phyloP scores from a whole-genome alignment of 345 rosid species.

The Gossypium arboreum region DNA sequence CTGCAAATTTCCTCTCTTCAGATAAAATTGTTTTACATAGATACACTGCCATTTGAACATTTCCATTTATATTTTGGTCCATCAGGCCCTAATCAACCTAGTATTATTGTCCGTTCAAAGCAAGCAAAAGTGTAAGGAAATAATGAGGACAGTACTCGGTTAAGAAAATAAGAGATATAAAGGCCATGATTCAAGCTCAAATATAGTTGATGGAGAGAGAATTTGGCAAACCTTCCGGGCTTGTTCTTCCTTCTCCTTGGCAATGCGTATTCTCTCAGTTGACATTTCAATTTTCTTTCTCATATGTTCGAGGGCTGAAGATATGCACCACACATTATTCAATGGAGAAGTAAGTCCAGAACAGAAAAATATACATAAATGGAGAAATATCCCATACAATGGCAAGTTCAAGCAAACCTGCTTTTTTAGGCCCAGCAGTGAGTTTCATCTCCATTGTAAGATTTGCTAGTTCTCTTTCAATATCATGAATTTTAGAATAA shows the following conservation, averaged over 20 bases:
- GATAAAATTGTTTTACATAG: neutral
- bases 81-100: neutral
- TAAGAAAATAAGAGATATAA: neutral
- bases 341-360: constrained; percentile 22
- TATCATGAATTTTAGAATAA: constrained; percentile 66
- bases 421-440: constrained; percentile 94
- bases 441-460: constrained; percentile 91
- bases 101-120: neutral
- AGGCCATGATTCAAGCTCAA: neutral
- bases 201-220: constrained; percentile 6
- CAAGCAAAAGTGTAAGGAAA: neutral
- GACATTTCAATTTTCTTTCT: constrained; percentile 82
- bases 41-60: neutral
- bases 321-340: constrained; percentile 17
- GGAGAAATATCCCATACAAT: neutral
- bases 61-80: neutral
- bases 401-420: constrained; percentile 45
- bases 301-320: constrained; percentile 75
- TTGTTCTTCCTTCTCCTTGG: constrained; percentile 77
- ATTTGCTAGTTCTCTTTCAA: constrained; percentile 73
- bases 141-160: neutral
- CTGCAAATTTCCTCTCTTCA: neutral
- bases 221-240: constrained; percentile 57
- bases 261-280: constrained; percentile 63
- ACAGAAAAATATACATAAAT: constrained; percentile 10